Evolutionary conservation across 331 rosid genomes (phyloP), one percentile per base, ranked within the genome.

Genomic region (Spiraea crenata): DNA sequence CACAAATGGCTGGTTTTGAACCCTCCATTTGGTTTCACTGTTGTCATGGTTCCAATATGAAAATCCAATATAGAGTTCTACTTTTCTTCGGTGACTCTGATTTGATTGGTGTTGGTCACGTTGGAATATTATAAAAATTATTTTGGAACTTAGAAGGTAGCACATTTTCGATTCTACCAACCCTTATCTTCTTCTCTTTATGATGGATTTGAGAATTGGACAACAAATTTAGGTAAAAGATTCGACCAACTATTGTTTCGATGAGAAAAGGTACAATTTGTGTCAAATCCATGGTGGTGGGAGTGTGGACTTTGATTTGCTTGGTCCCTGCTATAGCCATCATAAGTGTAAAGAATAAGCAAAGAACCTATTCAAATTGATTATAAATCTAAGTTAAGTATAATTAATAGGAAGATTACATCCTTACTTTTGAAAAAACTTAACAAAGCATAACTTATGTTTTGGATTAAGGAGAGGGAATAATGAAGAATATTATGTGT

Each of bases 101-200:
- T 57, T 10, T 55, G 50, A 57, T 25, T 31, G 65, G 77, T 78
- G 62, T 57, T 73, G 65, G 39, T 62, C 74, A 58, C 77, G 77
- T 71, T 65, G 3, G 45, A 41, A 50, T 40, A 38, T 40, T 39
- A 65, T 13, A 44, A 35, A 45, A 69, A 4, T 48, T 16, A 3
- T 9, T 57, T 20, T 7, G 62, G 63, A 55, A 69, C 63, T 20
- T 47, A 70, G 35, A 70, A 70, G 74, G 3, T 2, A 9, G 57
- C 51, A 57, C 77, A 77, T 56, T 64, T 65, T 71, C 55, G 38
- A 70, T 73, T 20, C 52, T 38, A 42, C 42, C 76, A 3, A 39
- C 56, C 67, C n/a, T 20, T 0, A 9, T 2, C 9, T 13, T 19
- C 51, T 40, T 0, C 25, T 19, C 51, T 38, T 41, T 56, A 7